Percentiles rank a stretch among this genome's conserved stretches.
phyloP scores from a whole-genome alignment of 306 rosid genomes.

The Sechiopsis laciniata region DNA sequence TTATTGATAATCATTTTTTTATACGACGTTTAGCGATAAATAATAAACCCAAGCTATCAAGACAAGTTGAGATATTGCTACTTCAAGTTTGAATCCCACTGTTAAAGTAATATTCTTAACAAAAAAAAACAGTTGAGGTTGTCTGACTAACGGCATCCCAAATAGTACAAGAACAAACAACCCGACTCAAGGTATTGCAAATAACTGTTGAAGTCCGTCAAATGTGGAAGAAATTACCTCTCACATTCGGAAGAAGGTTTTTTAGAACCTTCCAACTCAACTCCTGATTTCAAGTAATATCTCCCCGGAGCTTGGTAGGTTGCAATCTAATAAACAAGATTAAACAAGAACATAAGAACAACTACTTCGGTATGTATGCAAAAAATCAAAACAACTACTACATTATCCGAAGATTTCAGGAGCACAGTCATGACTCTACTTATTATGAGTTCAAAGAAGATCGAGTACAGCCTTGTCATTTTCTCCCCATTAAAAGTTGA shows the following conservation, averaged over 20 bases:
- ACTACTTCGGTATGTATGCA: constrained; percentile 20
- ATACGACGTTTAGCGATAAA: no score
- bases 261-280: constrained; percentile 55
- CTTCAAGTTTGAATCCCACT: neutral
- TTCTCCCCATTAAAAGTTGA: no score
- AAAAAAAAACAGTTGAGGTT: neutral
- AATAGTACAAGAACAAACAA: neutral
- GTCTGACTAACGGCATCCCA: neutral
- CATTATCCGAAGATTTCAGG: neutral
- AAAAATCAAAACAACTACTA: constrained; percentile 12
- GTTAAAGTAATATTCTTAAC: neutral
- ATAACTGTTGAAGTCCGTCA: neutral
- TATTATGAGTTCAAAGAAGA: no score
- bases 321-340: constrained; percentile 65
- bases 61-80: neutral
- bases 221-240: constrained; percentile 49
- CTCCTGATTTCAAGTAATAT: constrained; percentile 56
- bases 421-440: no score
- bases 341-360: constrained; percentile 31
- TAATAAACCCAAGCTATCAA: neutral
- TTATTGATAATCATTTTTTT: neutral
- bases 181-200: neutral
- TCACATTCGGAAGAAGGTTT: constrained; percentile 62
- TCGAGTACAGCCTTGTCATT: no score
- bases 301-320: constrained; percentile 69